phyloP scores from a whole-genome alignment of 768 basidiomycete species.

The Termitomyces titanicus region DNA sequence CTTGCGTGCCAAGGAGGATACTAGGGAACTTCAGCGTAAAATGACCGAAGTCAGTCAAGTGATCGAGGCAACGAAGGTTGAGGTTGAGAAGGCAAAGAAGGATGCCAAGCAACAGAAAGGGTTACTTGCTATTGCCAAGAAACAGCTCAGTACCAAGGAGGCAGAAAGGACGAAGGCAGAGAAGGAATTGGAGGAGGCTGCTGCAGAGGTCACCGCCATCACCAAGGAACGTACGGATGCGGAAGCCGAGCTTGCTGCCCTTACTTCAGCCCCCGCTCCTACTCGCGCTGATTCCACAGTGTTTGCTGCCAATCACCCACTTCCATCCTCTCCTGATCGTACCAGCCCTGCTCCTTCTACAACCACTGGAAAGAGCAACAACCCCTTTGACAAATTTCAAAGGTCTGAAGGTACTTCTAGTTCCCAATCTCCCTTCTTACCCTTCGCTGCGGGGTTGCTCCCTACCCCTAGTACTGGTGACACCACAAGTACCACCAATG shows the following conservation, averaged over 20 bases:
- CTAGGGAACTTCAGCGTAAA: conserved; percentile 76
- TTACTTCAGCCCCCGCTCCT: conserved; percentile 16
- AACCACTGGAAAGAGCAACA: conserved; percentile 67
- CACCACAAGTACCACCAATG: neutral
- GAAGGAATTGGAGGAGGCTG: conserved; percentile 69
- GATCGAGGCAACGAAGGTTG: conserved; percentile 62
- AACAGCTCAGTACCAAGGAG: conserved; percentile 87
- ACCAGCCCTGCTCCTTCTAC: conserved; percentile 44
- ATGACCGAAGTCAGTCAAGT: conserved; percentile 81
- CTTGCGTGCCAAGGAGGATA: conserved; percentile 92
- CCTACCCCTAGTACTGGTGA: conserved; percentile 22
- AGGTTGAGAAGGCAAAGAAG: conserved; percentile 86
- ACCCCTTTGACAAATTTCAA: conserved; percentile 81
- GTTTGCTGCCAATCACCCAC: conserved; percentile 67
- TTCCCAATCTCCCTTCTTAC: conserved; percentile 59
- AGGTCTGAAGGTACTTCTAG: conserved; percentile 44
- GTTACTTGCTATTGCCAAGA: conserved; percentile 88
- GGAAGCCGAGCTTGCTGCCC: conserved; percentile 46
- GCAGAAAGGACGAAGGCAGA: conserved; percentile 65
- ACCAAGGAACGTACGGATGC: conserved; percentile 53
- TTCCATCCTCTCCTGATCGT: conserved; percentile 68
- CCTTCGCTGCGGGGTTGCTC: conserved; percentile 37
- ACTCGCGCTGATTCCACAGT: conserved; percentile 41
- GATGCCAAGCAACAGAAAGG: conserved; percentile 97
- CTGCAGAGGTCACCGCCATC: conserved; percentile 46